A percentile compares a stretch with the other conserved stretches of the same genome.
These are phyloP conservation scores for Dendrostoma leiphaemia DNA, from an alignment of 2,329 filamentous ascomycete genomes.

Conservation along the genomic window DNA sequence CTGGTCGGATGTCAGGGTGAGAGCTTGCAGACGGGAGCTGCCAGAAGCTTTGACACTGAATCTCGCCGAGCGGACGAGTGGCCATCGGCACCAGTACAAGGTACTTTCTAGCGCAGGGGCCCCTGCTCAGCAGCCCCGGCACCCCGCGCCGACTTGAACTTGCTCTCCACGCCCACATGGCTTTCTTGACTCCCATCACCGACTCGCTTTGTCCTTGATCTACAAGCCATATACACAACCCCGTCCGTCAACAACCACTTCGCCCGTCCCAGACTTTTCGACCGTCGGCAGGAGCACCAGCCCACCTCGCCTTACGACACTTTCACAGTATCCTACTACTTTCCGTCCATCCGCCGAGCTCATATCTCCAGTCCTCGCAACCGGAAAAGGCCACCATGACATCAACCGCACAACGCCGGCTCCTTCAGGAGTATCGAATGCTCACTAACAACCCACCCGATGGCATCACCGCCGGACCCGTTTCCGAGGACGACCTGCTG, in stretches of 20 bases:
- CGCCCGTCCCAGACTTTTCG: not conserved
- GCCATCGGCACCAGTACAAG: no score
- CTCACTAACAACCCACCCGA: slow-evolving; percentile 95
- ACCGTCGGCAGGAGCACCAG: not conserved
- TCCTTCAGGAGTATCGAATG: slow-evolving; percentile 94
- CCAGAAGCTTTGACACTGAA: slow-evolving; percentile 4
- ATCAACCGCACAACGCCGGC: slow-evolving; percentile 68
- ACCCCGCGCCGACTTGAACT: no score
- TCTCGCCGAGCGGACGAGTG: no score
- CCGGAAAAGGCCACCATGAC: slow-evolving; percentile 48
- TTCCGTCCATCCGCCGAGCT: not conserved
- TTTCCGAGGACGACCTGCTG: slow-evolving; percentile 92
- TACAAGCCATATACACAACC: no score
- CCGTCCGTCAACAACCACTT: no score
- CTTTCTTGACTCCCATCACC: no score
- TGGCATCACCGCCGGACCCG: slow-evolving; percentile 90
- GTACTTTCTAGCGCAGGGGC: no score
- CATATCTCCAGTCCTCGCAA: not conserved
- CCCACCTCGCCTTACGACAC: not conserved
- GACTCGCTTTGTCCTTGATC: no score
- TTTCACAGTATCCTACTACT: not conserved
- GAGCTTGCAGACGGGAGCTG: not conserved
- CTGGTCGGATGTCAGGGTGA: not conserved
- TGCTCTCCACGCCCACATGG: no score
- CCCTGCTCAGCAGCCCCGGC: no score